Evolutionary conservation across 306 rosid species (phyloP).

Genomic region (Vicia villosa): DNA sequence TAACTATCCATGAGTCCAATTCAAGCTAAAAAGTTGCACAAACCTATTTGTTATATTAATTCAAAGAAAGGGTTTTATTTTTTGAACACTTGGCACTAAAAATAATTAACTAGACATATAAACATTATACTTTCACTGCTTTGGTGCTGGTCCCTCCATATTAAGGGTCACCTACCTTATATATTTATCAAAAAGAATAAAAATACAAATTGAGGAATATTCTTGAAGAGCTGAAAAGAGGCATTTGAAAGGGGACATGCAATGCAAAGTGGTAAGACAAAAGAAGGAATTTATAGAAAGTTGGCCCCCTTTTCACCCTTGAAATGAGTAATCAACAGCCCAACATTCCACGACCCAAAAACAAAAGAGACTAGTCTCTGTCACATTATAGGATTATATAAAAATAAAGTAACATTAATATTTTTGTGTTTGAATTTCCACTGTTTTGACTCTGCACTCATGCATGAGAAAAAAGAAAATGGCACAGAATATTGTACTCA

Average conservation of each 20-base stretch:
- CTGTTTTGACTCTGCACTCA: conserved; percentile 30
- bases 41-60: no score
- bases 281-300: conserved; percentile 70
- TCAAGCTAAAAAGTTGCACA: no score
- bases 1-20: no score
- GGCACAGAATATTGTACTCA: conserved; percentile 41
- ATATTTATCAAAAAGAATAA: background rate
- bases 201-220: conserved; percentile 36
- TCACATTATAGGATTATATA: conserved; percentile 52
- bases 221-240: conserved; percentile 38
- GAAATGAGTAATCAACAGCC: conserved; percentile 53
- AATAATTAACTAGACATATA: background rate
- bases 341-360: conserved; percentile 42
- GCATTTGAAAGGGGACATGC: conserved; percentile 64
- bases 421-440: conserved; percentile 25
- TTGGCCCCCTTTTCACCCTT: conserved; percentile 68
- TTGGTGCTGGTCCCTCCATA: conserved; percentile 31
- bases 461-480: conserved; percentile 18
- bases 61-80: background rate
- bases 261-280: conserved; percentile 60
- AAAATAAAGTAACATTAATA: conserved; percentile 30
- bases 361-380: conserved; percentile 45
- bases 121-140: background rate
- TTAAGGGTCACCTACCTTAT: conserved; percentile 23
- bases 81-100: background rate